Base-by-base conservation (phyloP, 169 alveolate species). In the Plasmodium inui region DNA sequence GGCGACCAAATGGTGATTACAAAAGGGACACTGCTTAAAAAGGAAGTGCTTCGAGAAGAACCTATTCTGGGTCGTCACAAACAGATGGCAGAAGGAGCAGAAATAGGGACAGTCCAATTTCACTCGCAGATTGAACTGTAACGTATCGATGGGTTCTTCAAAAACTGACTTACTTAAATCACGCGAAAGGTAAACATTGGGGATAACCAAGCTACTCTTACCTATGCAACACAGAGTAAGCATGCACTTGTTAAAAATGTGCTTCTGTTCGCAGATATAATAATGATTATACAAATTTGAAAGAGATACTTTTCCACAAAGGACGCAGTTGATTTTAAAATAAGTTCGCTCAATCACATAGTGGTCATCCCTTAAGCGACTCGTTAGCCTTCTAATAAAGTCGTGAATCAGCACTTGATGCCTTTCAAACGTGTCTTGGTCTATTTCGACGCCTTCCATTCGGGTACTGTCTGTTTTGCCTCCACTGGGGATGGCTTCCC, bases 171-270 rank as follows among this genome's bases (percentile, higher is more conserved):
- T 61, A 89, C 34, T 79, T 9, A 78, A 22, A 89, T 89, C 83
- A 19, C 17, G 32, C 1, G 82, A 57, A 14, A 57, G 10, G 72
- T 19, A 41, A 28, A 79, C 32, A 6, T 44, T 89, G 1, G 94
- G 94, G 80, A 89, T 79, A n/a, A 80, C 14, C 17, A 89, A 55
- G 73, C 71, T 28, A 89, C 82, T 89, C 73, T 80, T 89, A 7
- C 82, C 67, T 55, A 89, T 89, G n/a, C 94, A 89, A 22, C 94
- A 55, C 57, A 89, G 82, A 26, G 86, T 89, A 28, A 73, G 19
- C 94, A 89, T 89, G 53, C 94, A 89, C 53, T 89, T 89, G 82
- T 79, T 79, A 78, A 89, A 89, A 39, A 89, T 73, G 82, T 89
- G 94, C 28, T 79, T 89, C 28, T 89, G 44, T 26, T 79, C 83